Conservation (phyloP, 1,284 basidiomycete genomes). For the Polyporus tsugae region DNA sequence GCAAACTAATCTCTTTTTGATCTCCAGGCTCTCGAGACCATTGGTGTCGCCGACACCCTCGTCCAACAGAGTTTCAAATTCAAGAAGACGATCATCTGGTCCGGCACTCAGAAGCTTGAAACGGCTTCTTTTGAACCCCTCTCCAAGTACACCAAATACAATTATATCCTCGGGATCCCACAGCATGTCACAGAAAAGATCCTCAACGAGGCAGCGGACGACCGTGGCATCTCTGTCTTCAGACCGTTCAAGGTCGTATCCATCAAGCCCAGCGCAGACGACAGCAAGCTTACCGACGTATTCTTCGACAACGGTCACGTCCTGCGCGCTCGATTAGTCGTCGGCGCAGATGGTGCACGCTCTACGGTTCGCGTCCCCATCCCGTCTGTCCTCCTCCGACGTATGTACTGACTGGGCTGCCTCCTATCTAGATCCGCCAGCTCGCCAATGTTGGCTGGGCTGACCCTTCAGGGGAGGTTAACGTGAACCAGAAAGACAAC, state of each 20-base stretch:
- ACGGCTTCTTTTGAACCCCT: constrained; percentile 44
- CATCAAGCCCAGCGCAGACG: constrained; percentile 34
- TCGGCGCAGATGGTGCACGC: constrained; percentile 65
- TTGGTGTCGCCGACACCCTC: constrained; percentile 53
- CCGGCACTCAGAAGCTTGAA: constrained; percentile 42
- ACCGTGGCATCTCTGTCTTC: constrained; percentile 44
- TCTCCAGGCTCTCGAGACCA: constrained; percentile 53
- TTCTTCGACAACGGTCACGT: constrained; percentile 58
- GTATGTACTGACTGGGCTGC: neutral
- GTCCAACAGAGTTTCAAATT: constrained; percentile 49
- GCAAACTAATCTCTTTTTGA: constrained; percentile 1
- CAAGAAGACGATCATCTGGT: constrained; percentile 40
- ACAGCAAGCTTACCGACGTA: constrained; percentile 46
- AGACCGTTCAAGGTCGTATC: constrained; percentile 48
- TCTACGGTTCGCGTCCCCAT: constrained; percentile 51
- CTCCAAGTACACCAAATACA: constrained; percentile 51
- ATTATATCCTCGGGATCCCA: constrained; percentile 53
- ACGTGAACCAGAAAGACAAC: constrained; percentile 20
- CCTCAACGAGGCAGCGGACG: constrained; percentile 46
- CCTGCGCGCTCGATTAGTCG: constrained; percentile 55
- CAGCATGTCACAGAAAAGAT: constrained; percentile 57
- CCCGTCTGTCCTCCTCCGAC: neutral
- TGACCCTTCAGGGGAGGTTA: constrained; percentile 36
- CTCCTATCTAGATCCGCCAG: constrained; percentile 37
- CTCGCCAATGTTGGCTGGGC: constrained; percentile 38